A percentile compares a stretch with the other conserved stretches of the same genome.
Conservation (phyloP, 2,329 filamentous ascomycete genomes). For the Aspergillus sp. region DNA sequence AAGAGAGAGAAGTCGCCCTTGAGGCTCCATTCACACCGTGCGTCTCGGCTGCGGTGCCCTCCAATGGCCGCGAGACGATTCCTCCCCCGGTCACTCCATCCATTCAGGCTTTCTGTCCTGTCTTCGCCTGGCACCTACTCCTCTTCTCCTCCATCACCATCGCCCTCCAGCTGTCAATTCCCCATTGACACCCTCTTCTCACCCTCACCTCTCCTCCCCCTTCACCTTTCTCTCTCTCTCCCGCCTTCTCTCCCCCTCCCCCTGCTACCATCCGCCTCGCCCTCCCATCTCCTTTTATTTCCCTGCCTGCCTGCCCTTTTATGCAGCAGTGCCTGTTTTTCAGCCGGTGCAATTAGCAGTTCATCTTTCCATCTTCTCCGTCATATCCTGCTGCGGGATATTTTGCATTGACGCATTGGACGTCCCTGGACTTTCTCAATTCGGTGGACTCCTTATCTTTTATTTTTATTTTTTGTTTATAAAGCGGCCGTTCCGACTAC, state of each 20-base stretch:
- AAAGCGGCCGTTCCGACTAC: neutral
- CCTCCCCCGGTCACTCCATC: conserved; percentile 14
- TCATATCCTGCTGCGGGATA: neutral
- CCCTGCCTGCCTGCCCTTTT: conserved; percentile 15
- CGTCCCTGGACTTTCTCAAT: neutral
- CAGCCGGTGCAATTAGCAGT: conserved; percentile 19
- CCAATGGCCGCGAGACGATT: conserved; percentile 14
- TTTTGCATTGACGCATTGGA: neutral
- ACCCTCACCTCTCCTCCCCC: neutral
- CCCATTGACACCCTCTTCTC: conserved; percentile 1
- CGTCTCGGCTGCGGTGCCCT: conserved; percentile 14
- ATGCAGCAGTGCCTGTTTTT: conserved; percentile 18
- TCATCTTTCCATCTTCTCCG: conserved; percentile 6
- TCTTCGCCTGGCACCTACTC: neutral
- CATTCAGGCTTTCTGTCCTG: conserved; percentile 22
- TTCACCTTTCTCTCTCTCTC: conserved; percentile 9
- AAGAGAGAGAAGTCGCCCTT: neutral
- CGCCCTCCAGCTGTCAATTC: conserved; percentile 10
- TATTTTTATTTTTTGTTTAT: neutral
- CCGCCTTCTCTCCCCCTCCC: conserved; percentile 10
- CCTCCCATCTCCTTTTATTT: conserved; percentile 17
- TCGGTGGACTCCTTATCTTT: neutral
- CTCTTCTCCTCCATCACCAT: conserved; percentile 10
- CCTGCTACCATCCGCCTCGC: conserved; percentile 11
- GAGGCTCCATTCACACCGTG: conserved; percentile 10